These are phyloP conservation scores for Trichomonas gallinae DNA, from an alignment of 208 protist genomes.

Conservation along the genomic window DNA sequence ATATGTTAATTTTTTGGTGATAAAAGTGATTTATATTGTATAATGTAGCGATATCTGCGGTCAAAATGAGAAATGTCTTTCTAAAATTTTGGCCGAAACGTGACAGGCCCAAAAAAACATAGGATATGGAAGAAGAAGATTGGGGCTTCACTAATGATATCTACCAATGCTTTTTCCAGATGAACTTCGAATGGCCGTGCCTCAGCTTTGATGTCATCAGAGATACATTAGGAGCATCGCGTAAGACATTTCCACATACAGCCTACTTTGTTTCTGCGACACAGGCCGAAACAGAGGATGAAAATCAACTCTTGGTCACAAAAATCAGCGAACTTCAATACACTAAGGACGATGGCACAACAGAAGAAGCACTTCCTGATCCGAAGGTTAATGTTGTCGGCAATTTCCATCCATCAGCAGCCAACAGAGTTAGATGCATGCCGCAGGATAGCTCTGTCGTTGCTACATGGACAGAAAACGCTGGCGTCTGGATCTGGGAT, in stretches of 20 bases:
- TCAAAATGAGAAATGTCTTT: neutral
- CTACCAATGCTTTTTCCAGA: neutral
- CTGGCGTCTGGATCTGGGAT: constrained; percentile 29
- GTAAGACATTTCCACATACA: neutral
- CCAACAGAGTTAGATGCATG: constrained; percentile 21
- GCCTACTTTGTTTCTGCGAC: constrained; percentile 26
- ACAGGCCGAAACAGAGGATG: constrained; percentile 18
- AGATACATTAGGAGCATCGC: constrained; percentile 21
- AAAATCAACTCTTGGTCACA: constrained; percentile 29
- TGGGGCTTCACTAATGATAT: neutral
- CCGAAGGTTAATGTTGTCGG: constrained; percentile 12
- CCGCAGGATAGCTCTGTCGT: constrained; percentile 26
- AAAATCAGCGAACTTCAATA: constrained; percentile 19
- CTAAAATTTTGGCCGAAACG: neutral
- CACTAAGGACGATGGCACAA: constrained; percentile 26
- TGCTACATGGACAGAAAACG: constrained; percentile 28
- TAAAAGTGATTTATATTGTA: too few relatives aligned
- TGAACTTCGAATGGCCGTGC: constrained; percentile 30
- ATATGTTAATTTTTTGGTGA: too few relatives aligned
- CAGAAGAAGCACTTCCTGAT: constrained; percentile 13
- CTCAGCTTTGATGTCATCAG: constrained; percentile 21
- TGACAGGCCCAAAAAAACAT: neutral
- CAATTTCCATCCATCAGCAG: constrained; percentile 21
- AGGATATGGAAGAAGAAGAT: neutral
- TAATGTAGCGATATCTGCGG: too few relatives aligned